Evolutionary conservation across 805 yeast genomes (phyloP).

Genomic region (Lipomyces yamadae): DNA sequence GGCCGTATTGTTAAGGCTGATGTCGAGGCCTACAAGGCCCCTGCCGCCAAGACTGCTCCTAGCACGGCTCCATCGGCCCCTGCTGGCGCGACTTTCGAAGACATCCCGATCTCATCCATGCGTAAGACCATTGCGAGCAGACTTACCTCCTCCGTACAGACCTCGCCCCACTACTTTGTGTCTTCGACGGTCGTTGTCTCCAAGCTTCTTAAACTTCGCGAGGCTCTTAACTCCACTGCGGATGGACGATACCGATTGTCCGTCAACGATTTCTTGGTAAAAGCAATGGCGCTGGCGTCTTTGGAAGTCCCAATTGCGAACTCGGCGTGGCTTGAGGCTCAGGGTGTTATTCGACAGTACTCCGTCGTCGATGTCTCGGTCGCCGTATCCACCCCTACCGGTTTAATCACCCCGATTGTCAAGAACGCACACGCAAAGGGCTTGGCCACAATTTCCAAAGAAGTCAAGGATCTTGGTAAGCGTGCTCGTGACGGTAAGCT

Average conservation of each 20-base stretch:
- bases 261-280: conserved; percentile 90
- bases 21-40: conserved; percentile 71
- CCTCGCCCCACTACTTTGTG: conserved; percentile 90
- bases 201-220: conserved; percentile 89
- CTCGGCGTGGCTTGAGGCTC: conserved; percentile 87
- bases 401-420: conserved; percentile 95
- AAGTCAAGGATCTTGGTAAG: conserved; percentile 90
- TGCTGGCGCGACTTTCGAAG: conserved; percentile 66
- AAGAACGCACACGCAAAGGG: conserved; percentile 88
- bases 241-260: conserved; percentile 89
- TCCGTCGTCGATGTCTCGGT: conserved; percentile 93
- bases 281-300: conserved; percentile 91
- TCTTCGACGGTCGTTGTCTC: conserved; percentile 85
- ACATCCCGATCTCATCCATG: conserved; percentile 87
- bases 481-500: conserved; percentile 95
- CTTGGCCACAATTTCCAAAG: conserved; percentile 75
- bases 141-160: conserved; percentile 80
- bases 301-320: conserved; percentile 91
- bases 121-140: conserved; percentile 92
- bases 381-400: conserved; percentile 98
- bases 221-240: conserved; percentile 80
- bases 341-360: conserved; percentile 92
- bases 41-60: conserved; percentile 47
- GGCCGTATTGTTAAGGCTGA: conserved; percentile 94
- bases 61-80: conserved; percentile 46